Conservation (phyloP, 129 eudicot species). For the Helianthus tuberosus region DNA sequence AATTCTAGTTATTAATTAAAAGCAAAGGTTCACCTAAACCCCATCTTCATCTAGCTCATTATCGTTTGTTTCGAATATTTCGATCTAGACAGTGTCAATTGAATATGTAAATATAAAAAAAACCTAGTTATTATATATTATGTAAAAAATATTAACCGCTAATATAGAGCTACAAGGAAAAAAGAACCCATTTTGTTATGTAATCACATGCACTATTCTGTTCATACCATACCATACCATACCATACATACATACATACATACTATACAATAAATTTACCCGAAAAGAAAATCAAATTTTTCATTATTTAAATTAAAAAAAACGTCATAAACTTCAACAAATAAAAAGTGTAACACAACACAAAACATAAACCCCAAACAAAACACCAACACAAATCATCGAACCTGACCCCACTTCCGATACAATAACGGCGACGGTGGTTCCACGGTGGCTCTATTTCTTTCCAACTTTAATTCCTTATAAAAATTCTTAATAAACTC, state of each 20-base stretch:
- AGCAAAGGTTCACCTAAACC: not conserved
- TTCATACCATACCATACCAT: no score
- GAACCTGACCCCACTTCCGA: slow-evolving; percentile 39
- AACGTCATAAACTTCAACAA: slow-evolving; percentile 14
- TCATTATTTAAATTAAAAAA: slow-evolving; percentile 2
- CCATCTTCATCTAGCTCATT: not conserved
- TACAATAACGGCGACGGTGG: slow-evolving; percentile 57
- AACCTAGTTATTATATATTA: no score
- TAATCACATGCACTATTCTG: not conserved
- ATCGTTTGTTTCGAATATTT: not conserved
- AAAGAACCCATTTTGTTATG: no score
- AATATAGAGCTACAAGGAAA: no score
- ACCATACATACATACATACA: not conserved
- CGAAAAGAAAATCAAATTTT: not conserved
- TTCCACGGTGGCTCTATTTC: slow-evolving; percentile 50
- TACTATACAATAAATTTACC: not conserved
- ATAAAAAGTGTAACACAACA: not conserved
- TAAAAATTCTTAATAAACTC: slow-evolving; percentile 77
- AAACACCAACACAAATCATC: slow-evolving; percentile 17
- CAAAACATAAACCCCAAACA: slow-evolving; percentile 10
- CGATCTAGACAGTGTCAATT: not conserved
- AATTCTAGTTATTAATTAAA: not conserved
- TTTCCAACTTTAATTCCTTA: slow-evolving; percentile 57
- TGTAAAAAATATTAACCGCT: no score
- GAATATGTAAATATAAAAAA: not conserved